These are phyloP conservation scores for Drechmeria coniospora DNA, from an alignment of 2,329 filamentous ascomycete genomes.

Conservation along the genomic window DNA sequence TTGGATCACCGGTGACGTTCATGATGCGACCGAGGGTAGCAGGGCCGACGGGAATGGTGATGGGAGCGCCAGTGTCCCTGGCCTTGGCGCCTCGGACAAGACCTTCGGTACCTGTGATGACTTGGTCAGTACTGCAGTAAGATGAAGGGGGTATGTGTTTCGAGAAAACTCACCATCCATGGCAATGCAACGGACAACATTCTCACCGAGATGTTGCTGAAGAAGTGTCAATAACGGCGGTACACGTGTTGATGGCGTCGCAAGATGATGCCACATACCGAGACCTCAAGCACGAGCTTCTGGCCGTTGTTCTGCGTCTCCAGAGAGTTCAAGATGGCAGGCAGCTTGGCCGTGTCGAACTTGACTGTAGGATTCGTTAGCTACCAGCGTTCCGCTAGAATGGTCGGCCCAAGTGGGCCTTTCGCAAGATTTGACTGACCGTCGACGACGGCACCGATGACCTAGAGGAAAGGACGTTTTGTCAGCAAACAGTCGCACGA, in stretches of 20 bases:
- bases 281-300: constrained; percentile 91
- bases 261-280: constrained; percentile 47
- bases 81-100: constrained; percentile 82
- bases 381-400: no score
- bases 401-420: not conserved
- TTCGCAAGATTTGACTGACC: constrained; percentile 43
- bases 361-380: constrained; percentile 54
- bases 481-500: constrained; percentile 14
- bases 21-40: constrained; percentile 96
- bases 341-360: constrained; percentile 87
- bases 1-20: constrained; percentile 99
- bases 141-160: constrained; percentile 8
- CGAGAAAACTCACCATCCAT: constrained; percentile 73
- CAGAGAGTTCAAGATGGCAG: constrained; percentile 93
- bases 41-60: constrained; percentile 89
- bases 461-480: constrained; percentile 50
- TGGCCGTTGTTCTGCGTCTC: constrained; percentile 81
- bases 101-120: constrained; percentile 80
- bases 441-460: constrained; percentile 98
- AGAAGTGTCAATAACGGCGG: constrained; percentile 19
- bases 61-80: constrained; percentile 81
- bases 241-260: not conserved
- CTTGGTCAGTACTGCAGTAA: constrained; percentile 6
- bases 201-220: constrained; percentile 98
- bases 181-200: constrained; percentile 98